phyloP scores from a whole-genome alignment of 768 basidiomycete genomes.

The Lyophyllum semitale region DNA sequence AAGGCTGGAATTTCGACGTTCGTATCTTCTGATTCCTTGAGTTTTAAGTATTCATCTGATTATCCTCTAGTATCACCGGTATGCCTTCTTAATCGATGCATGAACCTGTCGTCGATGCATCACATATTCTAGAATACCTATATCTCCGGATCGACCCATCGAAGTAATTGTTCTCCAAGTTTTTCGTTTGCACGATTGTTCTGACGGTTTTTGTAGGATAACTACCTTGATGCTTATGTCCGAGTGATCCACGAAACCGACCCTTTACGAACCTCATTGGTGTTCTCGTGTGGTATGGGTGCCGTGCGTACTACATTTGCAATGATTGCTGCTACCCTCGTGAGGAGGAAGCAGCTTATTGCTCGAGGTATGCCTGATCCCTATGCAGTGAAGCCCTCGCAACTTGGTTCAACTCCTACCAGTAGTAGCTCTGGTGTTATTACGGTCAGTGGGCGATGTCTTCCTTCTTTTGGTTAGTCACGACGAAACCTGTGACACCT shows the following conservation, averaged over 20 bases:
- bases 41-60: constrained; percentile 3
- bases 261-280: constrained; percentile 77
- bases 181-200: neutral
- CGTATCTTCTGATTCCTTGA: constrained; percentile 22
- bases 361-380: constrained; percentile 74
- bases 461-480: neutral
- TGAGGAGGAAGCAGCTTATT: constrained; percentile 78
- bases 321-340: constrained; percentile 91
- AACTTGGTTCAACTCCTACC: constrained; percentile 18
- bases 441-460: constrained; percentile 40
- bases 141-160: constrained; percentile 88
- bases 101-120: neutral
- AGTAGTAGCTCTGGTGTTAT: constrained; percentile 40
- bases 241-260: constrained; percentile 78
- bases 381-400: constrained; percentile 49
- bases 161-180: constrained; percentile 52
- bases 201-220: constrained; percentile 55
- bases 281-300: constrained; percentile 97
- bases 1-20: constrained; percentile 94
- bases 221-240: constrained; percentile 94
- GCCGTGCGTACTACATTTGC: constrained; percentile 95
- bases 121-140: constrained; percentile 70
- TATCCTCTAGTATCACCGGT: constrained; percentile 71
- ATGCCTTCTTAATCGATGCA: constrained; percentile 7
- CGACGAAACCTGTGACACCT: neutral